Evolutionary conservation across 352 stramenopile genomes (phyloP), one percentile per base, ranked within the genome.

Genomic region (Phytophthora pinifolia): DNA sequence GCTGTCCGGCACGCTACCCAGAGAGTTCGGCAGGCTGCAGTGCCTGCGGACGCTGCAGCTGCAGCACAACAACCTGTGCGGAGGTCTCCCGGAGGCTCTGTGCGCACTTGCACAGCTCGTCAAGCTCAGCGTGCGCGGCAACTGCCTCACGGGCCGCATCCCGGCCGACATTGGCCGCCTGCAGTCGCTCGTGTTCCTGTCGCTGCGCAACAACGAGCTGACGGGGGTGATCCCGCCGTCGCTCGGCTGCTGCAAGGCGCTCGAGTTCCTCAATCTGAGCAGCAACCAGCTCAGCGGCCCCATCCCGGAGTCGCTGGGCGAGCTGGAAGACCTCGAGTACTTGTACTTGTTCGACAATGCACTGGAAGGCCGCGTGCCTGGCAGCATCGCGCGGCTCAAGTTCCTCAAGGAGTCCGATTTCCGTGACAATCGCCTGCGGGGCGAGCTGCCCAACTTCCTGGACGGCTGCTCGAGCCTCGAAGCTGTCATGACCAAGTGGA

Each of bases 261-360:
- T 95, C 30, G 83, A 92, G 58, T 95, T 93, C 59, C 78, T 95
- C 25, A 93, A 95, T 43, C 31, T 95, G 13, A 92, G 81, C 15
- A 92, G 76, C 66, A 95, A 95, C 56, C 67, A 88, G 15, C 60
- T 95, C 5, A 83, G 68, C 6, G 85, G 85, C 29, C 46, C 30
- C 25, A 93, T 95, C 43, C 85, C 85, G 0, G 72, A 87, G 38
- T 64, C 67, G 6, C 59, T 95, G 44, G 76, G 78, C n/a, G 70
- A 91, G 30, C 65, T 93, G 1, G 72, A 89, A 61, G 70, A 87
- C 43, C 75, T 95, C 17, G 76, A 89, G 59, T 90, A 89, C 55
- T 63, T 93, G 29, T 95, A 95, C 62, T 67, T 95, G 25, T 95
- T 95, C 56, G 85, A 93, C 70, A 95, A 95, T 31, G 64, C 63